Conservation (phyloP, 164 flowering plant genomes). For the Magnolia kwangsiensis region DNA sequence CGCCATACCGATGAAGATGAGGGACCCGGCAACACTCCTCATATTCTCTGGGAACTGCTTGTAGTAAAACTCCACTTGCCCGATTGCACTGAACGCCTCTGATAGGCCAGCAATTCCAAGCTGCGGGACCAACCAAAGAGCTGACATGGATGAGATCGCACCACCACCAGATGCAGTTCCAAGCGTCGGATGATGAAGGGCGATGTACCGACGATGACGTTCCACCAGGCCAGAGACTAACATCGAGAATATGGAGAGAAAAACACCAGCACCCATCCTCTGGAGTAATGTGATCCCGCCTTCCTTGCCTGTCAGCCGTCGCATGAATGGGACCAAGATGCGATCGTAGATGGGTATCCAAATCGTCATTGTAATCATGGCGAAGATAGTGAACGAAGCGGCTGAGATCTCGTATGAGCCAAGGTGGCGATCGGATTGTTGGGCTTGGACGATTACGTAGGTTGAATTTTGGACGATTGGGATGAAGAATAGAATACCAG, state of each 20-base stretch:
- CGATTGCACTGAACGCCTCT: conserved; percentile 46
- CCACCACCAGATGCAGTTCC: conserved; percentile 27
- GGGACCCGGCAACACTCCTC: conserved; percentile 56
- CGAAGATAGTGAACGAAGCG: conserved; percentile 45
- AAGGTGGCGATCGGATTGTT: conserved; percentile 45
- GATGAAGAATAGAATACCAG: conserved; percentile 37
- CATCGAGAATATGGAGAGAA: conserved; percentile 34
- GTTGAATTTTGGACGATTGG: conserved; percentile 36
- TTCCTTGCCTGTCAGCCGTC: conserved; percentile 32
- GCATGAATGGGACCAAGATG: conserved; percentile 36
- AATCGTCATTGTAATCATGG: conserved; percentile 44
- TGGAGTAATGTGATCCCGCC: conserved; percentile 60
- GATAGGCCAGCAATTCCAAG: conserved; percentile 41
- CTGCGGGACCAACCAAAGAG: conserved; percentile 53
- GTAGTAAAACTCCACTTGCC: conserved; percentile 54
- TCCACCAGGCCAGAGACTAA: conserved; percentile 44
- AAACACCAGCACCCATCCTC: conserved; percentile 49
- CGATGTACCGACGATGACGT: conserved; percentile 28
- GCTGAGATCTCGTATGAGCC: conserved; percentile 48
- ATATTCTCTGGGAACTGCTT: conserved; percentile 73
- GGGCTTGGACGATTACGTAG: conserved; percentile 50
- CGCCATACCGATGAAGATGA: conserved; percentile 37
- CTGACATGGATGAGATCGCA: conserved; percentile 46
- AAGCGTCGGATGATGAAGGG: conserved; percentile 24
- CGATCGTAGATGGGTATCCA: conserved; percentile 68